Percentiles rank a stretch among this genome's conserved stretches.
Conservation (phyloP, 805 yeast species). For the Saccharomycopsis guyanensis region DNA sequence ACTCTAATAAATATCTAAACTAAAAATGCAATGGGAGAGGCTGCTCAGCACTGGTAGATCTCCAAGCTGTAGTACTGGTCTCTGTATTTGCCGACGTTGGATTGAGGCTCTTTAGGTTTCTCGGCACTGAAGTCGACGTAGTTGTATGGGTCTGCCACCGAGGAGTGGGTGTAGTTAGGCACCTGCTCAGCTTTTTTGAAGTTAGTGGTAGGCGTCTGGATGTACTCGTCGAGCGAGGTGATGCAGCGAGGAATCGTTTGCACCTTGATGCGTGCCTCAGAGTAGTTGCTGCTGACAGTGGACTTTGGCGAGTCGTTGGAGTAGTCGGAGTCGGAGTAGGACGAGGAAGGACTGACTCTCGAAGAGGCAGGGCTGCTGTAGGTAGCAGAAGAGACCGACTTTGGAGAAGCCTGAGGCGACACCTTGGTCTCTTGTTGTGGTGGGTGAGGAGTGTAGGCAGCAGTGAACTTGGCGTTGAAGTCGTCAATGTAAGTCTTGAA, state of each 20-base stretch:
- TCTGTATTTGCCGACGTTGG: constrained; percentile 2
- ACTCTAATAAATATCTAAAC: not conserved
- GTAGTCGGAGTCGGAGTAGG: constrained; percentile 9
- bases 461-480: constrained; percentile 20
- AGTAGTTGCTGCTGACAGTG: constrained; percentile 10
- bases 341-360: constrained; percentile 10
- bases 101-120: not conserved
- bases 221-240: constrained; percentile 12
- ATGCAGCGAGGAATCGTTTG: constrained; percentile 12
- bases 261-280: constrained; percentile 2
- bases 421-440: not conserved
- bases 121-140: constrained; percentile 8
- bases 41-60: constrained; percentile 6
- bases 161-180: constrained; percentile 1
- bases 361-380: constrained; percentile 1
- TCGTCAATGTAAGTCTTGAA: constrained; percentile 21
- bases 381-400: not conserved
- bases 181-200: constrained; percentile 7
- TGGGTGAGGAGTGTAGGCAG: constrained; percentile 9
- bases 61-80: constrained; percentile 19
- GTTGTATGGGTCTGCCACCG: constrained; percentile 13
- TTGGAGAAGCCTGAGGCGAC: not conserved
- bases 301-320: constrained; percentile 13
- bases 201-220: constrained; percentile 18
- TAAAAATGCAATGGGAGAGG: not conserved